phyloP scores from a whole-genome alignment of 495 filamentous ascomycete species.

The Neurospora sp. region DNA sequence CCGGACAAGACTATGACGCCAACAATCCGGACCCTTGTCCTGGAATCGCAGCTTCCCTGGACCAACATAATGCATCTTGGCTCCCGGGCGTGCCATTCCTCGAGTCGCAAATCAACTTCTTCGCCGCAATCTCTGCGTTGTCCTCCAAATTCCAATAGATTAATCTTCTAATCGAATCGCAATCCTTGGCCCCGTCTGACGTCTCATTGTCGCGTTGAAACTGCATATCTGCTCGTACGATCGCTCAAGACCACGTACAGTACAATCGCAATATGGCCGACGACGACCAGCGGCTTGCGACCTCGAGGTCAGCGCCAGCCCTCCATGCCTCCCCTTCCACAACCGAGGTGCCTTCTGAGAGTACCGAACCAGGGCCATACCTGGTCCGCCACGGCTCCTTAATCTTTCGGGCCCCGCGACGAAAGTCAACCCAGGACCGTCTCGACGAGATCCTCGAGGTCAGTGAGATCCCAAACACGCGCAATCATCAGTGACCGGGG shows the following conservation, averaged over 20 bases:
- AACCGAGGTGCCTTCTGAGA: background rate
- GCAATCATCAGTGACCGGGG: background rate
- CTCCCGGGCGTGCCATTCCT: background rate
- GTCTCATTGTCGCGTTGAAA: background rate
- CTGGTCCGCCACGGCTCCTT: constrained; percentile 1
- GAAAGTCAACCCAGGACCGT: constrained; percentile 28
- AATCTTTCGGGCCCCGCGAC: constrained; percentile 6
- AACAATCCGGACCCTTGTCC: background rate
- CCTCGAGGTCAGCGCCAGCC: background rate
- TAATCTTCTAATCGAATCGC: background rate
- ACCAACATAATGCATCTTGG: background rate
- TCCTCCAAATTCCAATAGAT: background rate
- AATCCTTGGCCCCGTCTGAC: background rate
- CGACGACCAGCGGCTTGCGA: background rate
- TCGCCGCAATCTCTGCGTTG: background rate
- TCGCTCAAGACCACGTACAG: background rate
- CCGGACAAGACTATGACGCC: background rate
- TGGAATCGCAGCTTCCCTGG: background rate
- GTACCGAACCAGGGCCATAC: background rate
- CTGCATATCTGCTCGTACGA: background rate
- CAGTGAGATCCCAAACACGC: constrained; percentile 7
- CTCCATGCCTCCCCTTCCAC: background rate
- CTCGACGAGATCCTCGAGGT: constrained; percentile 37
- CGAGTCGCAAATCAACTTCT: background rate
- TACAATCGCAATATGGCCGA: background rate